phyloP scores from a whole-genome alignment of 176 grass and related monocot species.

The Guadua angustifolia region DNA sequence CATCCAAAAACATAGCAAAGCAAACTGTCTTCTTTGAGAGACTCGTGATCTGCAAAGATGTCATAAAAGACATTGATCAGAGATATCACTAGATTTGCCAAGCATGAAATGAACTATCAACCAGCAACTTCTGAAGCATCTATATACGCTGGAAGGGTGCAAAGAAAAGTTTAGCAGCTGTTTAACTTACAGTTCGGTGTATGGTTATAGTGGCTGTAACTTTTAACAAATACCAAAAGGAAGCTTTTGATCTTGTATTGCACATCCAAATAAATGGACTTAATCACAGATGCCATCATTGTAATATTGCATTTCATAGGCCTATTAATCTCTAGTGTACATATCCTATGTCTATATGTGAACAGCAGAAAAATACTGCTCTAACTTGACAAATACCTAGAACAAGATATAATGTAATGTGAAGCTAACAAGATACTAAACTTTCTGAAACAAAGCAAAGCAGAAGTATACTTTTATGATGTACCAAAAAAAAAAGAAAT shows the following conservation, averaged over 20 bases:
- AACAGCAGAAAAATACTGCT: not conserved
- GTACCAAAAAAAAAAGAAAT: not conserved
- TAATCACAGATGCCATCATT: slow-evolving; percentile 15
- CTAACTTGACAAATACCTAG: slow-evolving; percentile 1
- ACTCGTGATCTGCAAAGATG: slow-evolving; percentile 73
- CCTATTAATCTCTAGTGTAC: not conserved
- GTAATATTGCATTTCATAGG: slow-evolving; percentile 2
- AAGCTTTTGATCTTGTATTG: not conserved
- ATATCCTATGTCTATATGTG: slow-evolving; percentile 18
- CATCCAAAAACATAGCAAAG: slow-evolving; percentile 99
- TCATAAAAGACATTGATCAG: slow-evolving; percentile 39
- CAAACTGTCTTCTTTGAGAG: slow-evolving; percentile 97
- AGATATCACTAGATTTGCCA: not conserved
- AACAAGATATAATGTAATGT: not conserved
- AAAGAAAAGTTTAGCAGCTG: not conserved
- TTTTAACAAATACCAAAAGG: slow-evolving; percentile 16
- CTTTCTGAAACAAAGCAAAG: not conserved
- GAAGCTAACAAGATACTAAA: slow-evolving; percentile 15
- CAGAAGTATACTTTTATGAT: not conserved
- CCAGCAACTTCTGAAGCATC: slow-evolving; percentile 20
- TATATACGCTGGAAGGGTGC: not conserved
- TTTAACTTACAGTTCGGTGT: not conserved
- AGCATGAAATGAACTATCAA: not conserved
- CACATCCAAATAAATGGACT: slow-evolving; percentile 2
- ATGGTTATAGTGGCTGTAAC: not conserved